Conservation (phyloP, 768 basidiomycete genomes). For the Xanthoconium purpureum region DNA sequence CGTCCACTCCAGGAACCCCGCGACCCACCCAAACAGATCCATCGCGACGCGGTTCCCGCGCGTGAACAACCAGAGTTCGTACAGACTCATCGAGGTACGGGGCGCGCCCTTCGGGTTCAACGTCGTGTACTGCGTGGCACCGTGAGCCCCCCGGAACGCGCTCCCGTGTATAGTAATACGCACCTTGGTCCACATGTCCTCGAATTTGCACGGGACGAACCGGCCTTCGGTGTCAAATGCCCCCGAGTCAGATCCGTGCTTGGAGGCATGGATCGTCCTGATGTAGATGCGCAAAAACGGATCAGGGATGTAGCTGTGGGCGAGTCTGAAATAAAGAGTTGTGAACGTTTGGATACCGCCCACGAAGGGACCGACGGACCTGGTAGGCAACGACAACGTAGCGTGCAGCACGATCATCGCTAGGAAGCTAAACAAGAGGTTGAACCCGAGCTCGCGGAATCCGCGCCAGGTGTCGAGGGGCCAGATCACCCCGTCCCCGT, state of each 20-base stretch:
- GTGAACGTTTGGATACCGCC: neutral
- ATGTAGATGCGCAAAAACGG: slow-evolving; percentile 41
- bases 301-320: slow-evolving; percentile 34
- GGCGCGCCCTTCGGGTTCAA: slow-evolving; percentile 7
- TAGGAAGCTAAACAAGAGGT: slow-evolving; percentile 35
- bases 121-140: slow-evolving; percentile 13
- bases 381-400: slow-evolving; percentile 35
- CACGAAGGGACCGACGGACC: slow-evolving; percentile 10
- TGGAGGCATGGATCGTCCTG: slow-evolving; percentile 33
- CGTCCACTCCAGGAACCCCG: slow-evolving; percentile 38
- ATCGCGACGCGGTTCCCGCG: slow-evolving; percentile 33
- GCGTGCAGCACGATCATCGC: slow-evolving; percentile 35
- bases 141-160: neutral
- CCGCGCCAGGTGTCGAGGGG: slow-evolving; percentile 42
- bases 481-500: slow-evolving; percentile 44
- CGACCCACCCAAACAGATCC: slow-evolving; percentile 38
- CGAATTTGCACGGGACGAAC: slow-evolving; percentile 41
- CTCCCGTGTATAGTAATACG: neutral
- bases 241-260: slow-evolving; percentile 46
- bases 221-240: slow-evolving; percentile 40
- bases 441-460: slow-evolving; percentile 42
- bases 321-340: slow-evolving; percentile 10
- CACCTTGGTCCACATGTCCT: slow-evolving; percentile 43
- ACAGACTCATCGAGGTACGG: slow-evolving; percentile 26
- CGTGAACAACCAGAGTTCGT: slow-evolving; percentile 32